phyloP scores from a whole-genome alignment of 2,329 filamentous ascomycete species.

The Fusarium marasasianum region DNA sequence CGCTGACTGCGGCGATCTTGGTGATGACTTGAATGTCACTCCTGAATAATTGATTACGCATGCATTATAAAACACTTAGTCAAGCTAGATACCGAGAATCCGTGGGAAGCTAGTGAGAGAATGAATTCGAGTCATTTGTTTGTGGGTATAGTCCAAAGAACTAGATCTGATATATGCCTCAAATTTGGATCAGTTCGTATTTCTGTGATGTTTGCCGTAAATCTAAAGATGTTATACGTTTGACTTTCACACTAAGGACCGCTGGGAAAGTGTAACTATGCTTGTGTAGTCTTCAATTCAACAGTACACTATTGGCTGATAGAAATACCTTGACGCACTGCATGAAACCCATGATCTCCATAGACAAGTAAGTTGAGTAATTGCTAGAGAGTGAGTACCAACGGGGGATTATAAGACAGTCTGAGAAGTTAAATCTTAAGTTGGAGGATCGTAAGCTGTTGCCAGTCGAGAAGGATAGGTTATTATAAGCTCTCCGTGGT shows the following conservation, averaged over 20 bases:
- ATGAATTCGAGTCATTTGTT: background rate
- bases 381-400: too few relatives aligned
- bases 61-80: background rate
- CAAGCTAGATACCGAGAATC: background rate
- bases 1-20: background rate
- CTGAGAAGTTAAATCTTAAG: too few relatives aligned
- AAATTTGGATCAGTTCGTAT: background rate
- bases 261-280: background rate
- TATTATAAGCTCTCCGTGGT: too few relatives aligned
- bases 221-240: background rate
- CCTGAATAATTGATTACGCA: background rate
- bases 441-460: too few relatives aligned
- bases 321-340: too few relatives aligned
- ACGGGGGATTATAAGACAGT: rapidly evolving
- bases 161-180: background rate
- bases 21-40: background rate
- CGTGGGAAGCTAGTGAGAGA: too few relatives aligned
- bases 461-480: background rate
- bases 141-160: too few relatives aligned
- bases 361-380: too few relatives aligned
- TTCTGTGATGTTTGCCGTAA: background rate
- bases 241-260: too few relatives aligned
- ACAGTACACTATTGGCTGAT: background rate
- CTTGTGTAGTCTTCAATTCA: background rate
- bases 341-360: background rate